phyloP scores from a whole-genome alignment of 1,284 basidiomycete genomes.

The Polyporus tsugae region DNA sequence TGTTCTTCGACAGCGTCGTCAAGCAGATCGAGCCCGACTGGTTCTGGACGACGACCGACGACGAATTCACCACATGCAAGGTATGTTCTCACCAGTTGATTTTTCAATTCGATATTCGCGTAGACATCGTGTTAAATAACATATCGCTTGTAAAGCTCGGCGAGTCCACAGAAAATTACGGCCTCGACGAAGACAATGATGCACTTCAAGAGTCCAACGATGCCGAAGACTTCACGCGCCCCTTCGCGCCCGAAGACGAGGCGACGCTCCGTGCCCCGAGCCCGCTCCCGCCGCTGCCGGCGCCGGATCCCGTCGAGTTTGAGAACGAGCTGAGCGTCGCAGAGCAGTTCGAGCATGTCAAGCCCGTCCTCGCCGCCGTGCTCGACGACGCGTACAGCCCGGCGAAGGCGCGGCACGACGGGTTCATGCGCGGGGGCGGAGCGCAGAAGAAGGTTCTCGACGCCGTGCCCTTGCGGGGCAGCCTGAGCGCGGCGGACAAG shows the following conservation, averaged over 20 bases:
- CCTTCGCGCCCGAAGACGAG: conserved; percentile 28
- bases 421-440: conserved; percentile 66
- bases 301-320: conserved; percentile 48
- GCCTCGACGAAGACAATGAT: conserved; percentile 55
- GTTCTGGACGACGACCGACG: conserved; percentile 65
- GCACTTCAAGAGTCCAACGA: conserved; percentile 28
- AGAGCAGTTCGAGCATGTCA: conserved; percentile 69
- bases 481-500: conserved; percentile 59
- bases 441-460: conserved; percentile 54
- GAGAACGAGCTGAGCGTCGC: conserved; percentile 52
- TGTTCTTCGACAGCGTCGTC: conserved; percentile 61
- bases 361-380: conserved; percentile 66
- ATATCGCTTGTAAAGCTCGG: conserved; percentile 53
- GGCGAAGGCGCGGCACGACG: conserved; percentile 52
- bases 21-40: conserved; percentile 52
- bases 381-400: conserved; percentile 64
- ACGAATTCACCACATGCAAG: conserved; percentile 65
- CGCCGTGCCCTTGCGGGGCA: conserved; percentile 58
- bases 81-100: conserved; percentile 44
- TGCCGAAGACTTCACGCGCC: conserved; percentile 29
- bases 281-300: conserved; percentile 51
- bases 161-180: conserved; percentile 55
- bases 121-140: background rate
- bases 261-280: conserved; percentile 40
- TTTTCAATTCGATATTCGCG: background rate